Evolutionary conservation across 2,329 filamentous ascomycete species (phyloP).

Genomic region (Diplodia intermedia): DNA sequence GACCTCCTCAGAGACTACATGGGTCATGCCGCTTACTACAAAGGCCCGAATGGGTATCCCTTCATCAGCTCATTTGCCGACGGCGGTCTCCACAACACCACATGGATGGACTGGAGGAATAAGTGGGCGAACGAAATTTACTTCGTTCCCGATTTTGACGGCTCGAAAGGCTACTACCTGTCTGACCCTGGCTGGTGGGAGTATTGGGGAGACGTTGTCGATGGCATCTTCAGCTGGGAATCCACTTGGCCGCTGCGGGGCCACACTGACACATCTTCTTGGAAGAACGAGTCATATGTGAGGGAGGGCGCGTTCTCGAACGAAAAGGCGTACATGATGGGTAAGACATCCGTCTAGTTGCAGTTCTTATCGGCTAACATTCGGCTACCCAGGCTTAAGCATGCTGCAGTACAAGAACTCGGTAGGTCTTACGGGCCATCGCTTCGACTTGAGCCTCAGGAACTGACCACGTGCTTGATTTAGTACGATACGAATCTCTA

Average conservation of each 20-base stretch:
- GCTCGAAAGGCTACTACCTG: constrained; percentile 43
- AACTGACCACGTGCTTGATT: background rate
- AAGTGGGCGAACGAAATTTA: constrained; percentile 35
- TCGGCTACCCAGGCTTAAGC: background rate
- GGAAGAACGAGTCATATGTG: constrained; percentile 39
- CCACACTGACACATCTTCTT: constrained; percentile 37
- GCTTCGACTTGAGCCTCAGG: background rate
- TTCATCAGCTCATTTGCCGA: constrained; percentile 1
- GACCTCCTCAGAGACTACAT: background rate
- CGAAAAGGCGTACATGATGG: constrained; percentile 48
- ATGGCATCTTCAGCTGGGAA: constrained; percentile 51
- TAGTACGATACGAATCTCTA: constrained; percentile 42
- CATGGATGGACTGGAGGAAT: background rate
- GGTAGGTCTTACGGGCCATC: background rate
- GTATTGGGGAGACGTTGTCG: constrained; percentile 43
- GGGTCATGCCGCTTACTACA: constrained; percentile 6
- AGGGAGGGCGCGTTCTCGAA: constrained; percentile 36
- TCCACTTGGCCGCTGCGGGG: constrained; percentile 43
- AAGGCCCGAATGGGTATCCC: background rate
- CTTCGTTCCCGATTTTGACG: constrained; percentile 45
- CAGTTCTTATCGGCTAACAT: background rate
- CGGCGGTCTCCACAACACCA: background rate
- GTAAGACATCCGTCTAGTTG: background rate
- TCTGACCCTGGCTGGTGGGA: constrained; percentile 39
- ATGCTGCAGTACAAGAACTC: constrained; percentile 46